These are phyloP conservation scores for Phaffia tasmanica DNA, from an alignment of 768 basidiomycete species.

Conservation along the genomic window DNA sequence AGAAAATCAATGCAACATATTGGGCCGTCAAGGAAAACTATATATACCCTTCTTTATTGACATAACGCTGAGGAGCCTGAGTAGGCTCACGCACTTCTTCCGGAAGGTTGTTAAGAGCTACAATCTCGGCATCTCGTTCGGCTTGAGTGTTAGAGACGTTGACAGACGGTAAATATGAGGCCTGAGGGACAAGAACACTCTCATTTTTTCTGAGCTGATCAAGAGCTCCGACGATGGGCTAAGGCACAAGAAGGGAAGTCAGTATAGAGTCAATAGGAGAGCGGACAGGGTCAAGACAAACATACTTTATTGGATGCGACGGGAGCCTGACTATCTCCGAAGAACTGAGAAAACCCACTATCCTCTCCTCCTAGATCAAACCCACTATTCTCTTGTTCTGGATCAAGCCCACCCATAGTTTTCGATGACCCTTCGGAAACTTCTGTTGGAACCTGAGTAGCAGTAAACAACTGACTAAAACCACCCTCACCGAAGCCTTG, in stretches of 20 bases:
- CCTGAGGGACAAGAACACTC: conserved; percentile 27
- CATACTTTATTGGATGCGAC: conserved; percentile 14
- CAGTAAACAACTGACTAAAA: conserved; percentile 21
- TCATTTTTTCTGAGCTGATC: conserved; percentile 16
- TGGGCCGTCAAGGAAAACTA: neutral
- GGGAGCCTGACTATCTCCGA: conserved; percentile 31
- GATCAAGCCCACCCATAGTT: conserved; percentile 7
- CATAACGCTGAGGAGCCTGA: conserved; percentile 28
- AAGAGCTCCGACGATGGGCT: neutral
- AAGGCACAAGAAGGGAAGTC: conserved; percentile 20
- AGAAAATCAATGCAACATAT: neutral
- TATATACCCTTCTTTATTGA: conserved; percentile 34
- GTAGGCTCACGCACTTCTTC: conserved; percentile 11
- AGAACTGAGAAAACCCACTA: conserved; percentile 35
- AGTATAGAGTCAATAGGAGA: conserved; percentile 4
- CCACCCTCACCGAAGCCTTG: conserved; percentile 17
- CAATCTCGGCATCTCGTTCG: conserved; percentile 30
- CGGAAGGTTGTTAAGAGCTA: conserved; percentile 24
- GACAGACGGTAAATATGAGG: conserved; percentile 31
- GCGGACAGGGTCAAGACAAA: conserved; percentile 6
- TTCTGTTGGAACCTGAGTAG: conserved; percentile 19
- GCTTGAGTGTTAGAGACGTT: conserved; percentile 32
- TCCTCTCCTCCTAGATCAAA: conserved; percentile 30
- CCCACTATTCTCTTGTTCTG: conserved; percentile 2
- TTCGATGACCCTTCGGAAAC: conserved; percentile 17